Conservation (phyloP, 2,329 filamentous ascomycete genomes). For the Penicillium sp. region DNA sequence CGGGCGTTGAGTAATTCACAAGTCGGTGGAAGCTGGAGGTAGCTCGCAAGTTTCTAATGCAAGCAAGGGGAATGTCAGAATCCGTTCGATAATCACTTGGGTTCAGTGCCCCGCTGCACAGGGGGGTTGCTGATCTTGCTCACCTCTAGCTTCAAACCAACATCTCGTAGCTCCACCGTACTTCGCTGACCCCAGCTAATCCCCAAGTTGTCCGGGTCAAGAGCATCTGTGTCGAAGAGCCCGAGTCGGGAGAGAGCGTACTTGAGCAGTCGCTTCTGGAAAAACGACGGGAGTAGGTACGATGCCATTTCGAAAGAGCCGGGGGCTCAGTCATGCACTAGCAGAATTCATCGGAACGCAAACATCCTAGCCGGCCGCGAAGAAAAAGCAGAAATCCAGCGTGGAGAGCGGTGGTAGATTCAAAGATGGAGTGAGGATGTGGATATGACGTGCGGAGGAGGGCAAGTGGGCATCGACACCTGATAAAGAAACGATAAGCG, state of each 20-base stretch:
- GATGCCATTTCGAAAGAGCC: constrained; percentile 65
- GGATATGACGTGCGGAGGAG: constrained; percentile 38
- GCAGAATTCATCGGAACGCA: constrained; percentile 32
- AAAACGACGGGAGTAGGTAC: constrained; percentile 74
- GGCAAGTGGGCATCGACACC: constrained; percentile 17
- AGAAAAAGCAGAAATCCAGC: not conserved
- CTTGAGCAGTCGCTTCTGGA: constrained; percentile 86
- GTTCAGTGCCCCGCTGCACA: constrained; percentile 4
- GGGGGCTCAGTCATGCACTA: constrained; percentile 30
- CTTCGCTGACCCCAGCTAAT: constrained; percentile 81
- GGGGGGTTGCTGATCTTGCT: constrained; percentile 28
- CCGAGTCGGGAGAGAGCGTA: constrained; percentile 84
- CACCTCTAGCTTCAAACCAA: constrained; percentile 79
- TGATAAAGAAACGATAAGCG: constrained; percentile 20
- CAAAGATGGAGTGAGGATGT: constrained; percentile 14
- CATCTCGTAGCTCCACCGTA: constrained; percentile 83
- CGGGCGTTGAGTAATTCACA: constrained; percentile 75
- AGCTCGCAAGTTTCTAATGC: constrained; percentile 73
- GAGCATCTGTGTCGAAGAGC: constrained; percentile 81
- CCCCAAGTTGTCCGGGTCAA: constrained; percentile 85
- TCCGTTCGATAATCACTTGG: not conserved
- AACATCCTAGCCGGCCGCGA: constrained; percentile 17
- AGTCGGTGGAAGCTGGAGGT: constrained; percentile 74
- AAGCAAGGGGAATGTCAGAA: constrained; percentile 27
- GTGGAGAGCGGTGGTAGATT: constrained; percentile 7